Base-by-base conservation (phyloP, 2,329 filamentous ascomycete species). In the Penicillium sp. region DNA sequence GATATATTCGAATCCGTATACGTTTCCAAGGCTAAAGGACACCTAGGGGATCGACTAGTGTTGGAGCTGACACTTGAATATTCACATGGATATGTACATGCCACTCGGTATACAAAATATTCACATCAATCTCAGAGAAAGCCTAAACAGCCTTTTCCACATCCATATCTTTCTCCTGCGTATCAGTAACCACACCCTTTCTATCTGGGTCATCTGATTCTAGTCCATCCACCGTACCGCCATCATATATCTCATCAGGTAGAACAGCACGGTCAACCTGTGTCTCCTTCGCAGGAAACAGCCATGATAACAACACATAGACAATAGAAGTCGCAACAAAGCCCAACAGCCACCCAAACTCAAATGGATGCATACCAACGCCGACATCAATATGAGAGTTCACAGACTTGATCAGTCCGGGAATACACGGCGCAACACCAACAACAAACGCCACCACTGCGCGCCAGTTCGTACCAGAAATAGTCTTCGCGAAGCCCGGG, bases 281-380 rank as follows among this genome's bases (percentile, higher is more conserved):
- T 0, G 80, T 79, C 61, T 81, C 78, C n/a, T 56, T 68, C 0
- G 77, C 79, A 8, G 83, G 82, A 40, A 82, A 80, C 3, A 73
- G 62, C 55, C 71, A 73, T 45, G 76, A 81, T 19, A 87, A 62
- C 0, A 58, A 63, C 10, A 81, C 72, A 70, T 88, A 88, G 0
- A 87, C 76, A 3, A 84, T 47, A 19, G 81, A 79, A 8, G 82
- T 84, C 0, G 70, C 75, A 10, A 79, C 73, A 59, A 88, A 87
- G 0, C 85, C 86, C 46, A 86, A 77, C 17, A 88, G 66, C 82
- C 85, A 88, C n/a, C 86, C 84, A 65, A 88, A 85, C 26, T 81
- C 78, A 65, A 87, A 88, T 5, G 87, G 73, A 59, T 82, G 79
- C 0, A 77, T 72, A 0, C 86, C 85, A 0, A 73, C 72, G 0